phyloP scores from a whole-genome alignment of 129 eudicot species.

The Chrysanthemum makinoi region DNA sequence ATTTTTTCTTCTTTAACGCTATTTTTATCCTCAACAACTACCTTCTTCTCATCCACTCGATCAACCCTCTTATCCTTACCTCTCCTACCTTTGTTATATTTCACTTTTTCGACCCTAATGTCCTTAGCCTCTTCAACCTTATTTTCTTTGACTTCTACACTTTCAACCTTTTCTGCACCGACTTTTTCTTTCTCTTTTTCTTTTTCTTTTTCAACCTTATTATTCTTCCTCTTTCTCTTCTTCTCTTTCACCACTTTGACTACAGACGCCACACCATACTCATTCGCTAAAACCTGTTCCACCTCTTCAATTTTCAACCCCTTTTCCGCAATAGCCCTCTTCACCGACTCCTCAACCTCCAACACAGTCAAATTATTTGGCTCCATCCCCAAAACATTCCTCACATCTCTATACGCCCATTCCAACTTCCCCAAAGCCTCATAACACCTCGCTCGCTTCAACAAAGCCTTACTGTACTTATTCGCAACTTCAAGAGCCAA shows the following conservation, averaged over 20 bases:
- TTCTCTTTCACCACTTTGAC: constrained; percentile 43
- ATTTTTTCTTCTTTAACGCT: constrained; percentile 54
- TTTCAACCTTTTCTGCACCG: constrained; percentile 20
- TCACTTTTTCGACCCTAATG: constrained; percentile 26
- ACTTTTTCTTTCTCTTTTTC: background rate
- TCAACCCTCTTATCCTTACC: constrained; percentile 36
- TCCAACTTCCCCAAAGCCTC: constrained; percentile 70
- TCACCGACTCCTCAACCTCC: constrained; percentile 61
- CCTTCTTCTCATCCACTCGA: constrained; percentile 55
- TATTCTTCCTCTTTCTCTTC: constrained; percentile 52
- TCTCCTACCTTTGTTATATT: constrained; percentile 37
- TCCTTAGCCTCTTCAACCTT: constrained; percentile 30
- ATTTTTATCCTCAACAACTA: constrained; percentile 68
- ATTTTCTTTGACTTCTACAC: constrained; percentile 32
- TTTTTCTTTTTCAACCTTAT: constrained; percentile 28
- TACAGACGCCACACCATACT: constrained; percentile 38
- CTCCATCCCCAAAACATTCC: constrained; percentile 74
- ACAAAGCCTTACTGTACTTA: constrained; percentile 79
- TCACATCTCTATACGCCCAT: constrained; percentile 80
- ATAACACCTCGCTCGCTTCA: constrained; percentile 86
- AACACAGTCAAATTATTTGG: constrained; percentile 70
- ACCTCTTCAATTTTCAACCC: constrained; percentile 59
- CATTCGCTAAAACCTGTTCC: constrained; percentile 43
- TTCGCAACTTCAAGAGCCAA: constrained; percentile 92
- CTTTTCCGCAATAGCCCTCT: constrained; percentile 51